Evolutionary conservation across 176 grass and related monocot species (phyloP).

Genomic region (Chloris gayana): DNA sequence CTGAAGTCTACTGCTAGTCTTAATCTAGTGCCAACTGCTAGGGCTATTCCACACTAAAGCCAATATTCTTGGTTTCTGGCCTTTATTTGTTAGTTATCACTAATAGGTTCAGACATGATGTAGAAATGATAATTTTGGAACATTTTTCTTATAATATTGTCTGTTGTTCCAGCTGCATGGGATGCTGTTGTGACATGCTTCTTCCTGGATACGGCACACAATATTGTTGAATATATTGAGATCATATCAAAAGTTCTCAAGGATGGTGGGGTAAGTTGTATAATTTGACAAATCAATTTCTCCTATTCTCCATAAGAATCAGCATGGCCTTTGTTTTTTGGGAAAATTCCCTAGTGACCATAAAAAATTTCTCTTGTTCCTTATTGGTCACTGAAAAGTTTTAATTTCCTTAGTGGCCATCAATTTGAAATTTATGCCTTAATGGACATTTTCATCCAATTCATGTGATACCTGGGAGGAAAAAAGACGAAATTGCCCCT

Average conservation of each 20-base stretch:
- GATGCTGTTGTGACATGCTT: slow-evolving; percentile 99
- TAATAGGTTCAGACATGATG: slow-evolving; percentile 24
- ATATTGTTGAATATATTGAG: slow-evolving; percentile 98
- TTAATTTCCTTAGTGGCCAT: too few relatives aligned
- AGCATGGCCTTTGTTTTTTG: not conserved
- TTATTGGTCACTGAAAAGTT: too few relatives aligned
- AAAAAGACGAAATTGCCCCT: too few relatives aligned
- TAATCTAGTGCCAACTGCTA: slow-evolving; percentile 4
- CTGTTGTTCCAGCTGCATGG: slow-evolving; percentile 75
- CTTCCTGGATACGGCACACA: slow-evolving; percentile 93
- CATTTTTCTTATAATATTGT: slow-evolving; percentile 4
- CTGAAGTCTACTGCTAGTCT: not conserved
- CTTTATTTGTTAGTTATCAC: slow-evolving; percentile 24
- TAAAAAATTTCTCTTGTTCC: too few relatives aligned
- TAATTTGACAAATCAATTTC: slow-evolving; percentile 19
- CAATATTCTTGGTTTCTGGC: not conserved
- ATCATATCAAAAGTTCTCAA: slow-evolving; percentile 94
- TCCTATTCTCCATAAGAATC: slow-evolving; percentile 23
- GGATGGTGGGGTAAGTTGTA: slow-evolving; percentile 77
- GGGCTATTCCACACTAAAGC: not conserved
- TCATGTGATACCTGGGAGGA: too few relatives aligned
- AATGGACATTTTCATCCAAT: too few relatives aligned
- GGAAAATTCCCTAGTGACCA: too few relatives aligned
- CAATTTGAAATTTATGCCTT: too few relatives aligned
- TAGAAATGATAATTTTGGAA: not conserved